Evolutionary conservation across 2,329 filamentous ascomycete species (phyloP).

Genomic region (Reticulascus tulasneorum): DNA sequence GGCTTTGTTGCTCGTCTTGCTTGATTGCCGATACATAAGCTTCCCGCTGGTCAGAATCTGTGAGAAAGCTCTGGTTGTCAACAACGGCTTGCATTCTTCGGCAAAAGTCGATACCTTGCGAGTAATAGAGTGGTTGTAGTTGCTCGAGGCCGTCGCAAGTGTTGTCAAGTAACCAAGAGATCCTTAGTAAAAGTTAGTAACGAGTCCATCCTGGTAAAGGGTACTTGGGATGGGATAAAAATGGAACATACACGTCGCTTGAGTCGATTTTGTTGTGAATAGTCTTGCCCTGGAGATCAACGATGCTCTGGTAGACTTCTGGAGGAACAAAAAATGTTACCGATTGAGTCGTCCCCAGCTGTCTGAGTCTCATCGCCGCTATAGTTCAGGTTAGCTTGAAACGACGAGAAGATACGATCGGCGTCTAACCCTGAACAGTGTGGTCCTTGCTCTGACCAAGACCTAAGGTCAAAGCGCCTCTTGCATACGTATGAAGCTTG

Average conservation of each 20-base stretch:
- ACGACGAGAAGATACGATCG: not conserved
- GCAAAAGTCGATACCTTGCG: slow-evolving; percentile 60
- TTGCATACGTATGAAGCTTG: slow-evolving; percentile 42
- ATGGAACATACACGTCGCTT: slow-evolving; percentile 35
- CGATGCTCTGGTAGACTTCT: slow-evolving; percentile 59
- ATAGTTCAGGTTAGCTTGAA: not conserved
- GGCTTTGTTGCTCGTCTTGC: slow-evolving; percentile 51
- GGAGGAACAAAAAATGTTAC: slow-evolving; percentile 53
- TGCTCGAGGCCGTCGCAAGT: slow-evolving; percentile 59
- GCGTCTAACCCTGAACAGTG: slow-evolving; percentile 51
- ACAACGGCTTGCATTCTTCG: slow-evolving; percentile 46
- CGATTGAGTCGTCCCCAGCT: slow-evolving; percentile 52
- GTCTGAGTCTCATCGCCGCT: slow-evolving; percentile 64
- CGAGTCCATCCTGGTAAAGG: not conserved
- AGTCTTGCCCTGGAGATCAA: slow-evolving; percentile 36
- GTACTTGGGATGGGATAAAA: fast-evolving
- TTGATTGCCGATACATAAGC: slow-evolving; percentile 36
- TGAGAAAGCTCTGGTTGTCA: slow-evolving; percentile 37
- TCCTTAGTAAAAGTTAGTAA: no score
- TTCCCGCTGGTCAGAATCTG: slow-evolving; percentile 25
- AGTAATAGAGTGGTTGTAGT: slow-evolving; percentile 52
- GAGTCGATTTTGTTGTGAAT: slow-evolving; percentile 33
- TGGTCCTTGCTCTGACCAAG: slow-evolving; percentile 57
- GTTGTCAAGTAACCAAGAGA: slow-evolving; percentile 58
- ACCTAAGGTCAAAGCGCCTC: slow-evolving; percentile 52